These are phyloP conservation scores for Passiflora organensis DNA, from an alignment of 345 rosid species.

Conservation along the genomic window DNA sequence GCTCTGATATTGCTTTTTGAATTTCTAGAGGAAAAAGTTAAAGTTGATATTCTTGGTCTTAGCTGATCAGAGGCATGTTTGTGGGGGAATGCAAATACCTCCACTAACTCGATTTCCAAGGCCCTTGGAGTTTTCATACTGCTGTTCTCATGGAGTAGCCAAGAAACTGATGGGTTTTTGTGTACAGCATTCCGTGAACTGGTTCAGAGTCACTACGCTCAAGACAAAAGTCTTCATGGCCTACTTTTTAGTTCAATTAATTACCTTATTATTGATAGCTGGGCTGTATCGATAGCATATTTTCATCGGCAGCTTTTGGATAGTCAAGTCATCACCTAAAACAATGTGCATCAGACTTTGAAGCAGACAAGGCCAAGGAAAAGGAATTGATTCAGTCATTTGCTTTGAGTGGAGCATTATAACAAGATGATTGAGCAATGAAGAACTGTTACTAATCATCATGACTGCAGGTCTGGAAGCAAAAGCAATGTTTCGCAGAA, in stretches of 20 bases:
- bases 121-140: constrained; percentile 49
- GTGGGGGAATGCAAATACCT: constrained; percentile 48
- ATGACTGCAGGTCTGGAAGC: too few species aligned
- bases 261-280: constrained; percentile 40
- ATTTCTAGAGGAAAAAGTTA: constrained; percentile 15
- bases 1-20: background rate
- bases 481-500: too few species aligned
- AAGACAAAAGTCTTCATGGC: constrained; percentile 34
- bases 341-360: constrained; percentile 18
- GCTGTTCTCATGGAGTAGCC: constrained; percentile 25
- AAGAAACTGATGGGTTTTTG: constrained; percentile 33
- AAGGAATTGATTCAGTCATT: background rate
- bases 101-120: constrained; percentile 70
- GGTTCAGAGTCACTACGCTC: constrained; percentile 15
- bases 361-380: constrained; percentile 10
- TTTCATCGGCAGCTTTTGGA: constrained; percentile 15
- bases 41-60: constrained; percentile 33
- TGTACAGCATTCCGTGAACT: constrained; percentile 16
- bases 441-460: background rate
- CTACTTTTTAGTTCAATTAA: constrained; percentile 49
- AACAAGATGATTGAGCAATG: constrained; percentile 4
- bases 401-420: background rate
- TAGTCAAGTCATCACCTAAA: constrained; percentile 22
- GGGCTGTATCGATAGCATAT: background rate
- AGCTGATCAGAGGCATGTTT: constrained; percentile 46